These are phyloP conservation scores for Panus rudis DNA, from an alignment of 768 basidiomycete genomes.

Conservation along the genomic window DNA sequence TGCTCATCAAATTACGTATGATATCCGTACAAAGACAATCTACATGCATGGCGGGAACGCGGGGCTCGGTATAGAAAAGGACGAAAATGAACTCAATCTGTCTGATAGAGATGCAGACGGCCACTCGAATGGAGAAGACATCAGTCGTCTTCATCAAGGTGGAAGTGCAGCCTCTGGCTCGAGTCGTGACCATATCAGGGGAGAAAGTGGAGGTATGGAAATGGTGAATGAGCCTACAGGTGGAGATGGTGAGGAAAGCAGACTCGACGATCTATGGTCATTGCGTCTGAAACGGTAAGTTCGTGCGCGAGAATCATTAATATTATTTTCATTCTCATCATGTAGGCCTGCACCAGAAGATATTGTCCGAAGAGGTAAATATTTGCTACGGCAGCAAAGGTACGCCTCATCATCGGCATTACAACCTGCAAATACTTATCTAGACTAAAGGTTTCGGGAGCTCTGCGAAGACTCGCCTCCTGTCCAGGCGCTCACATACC, in stretches of 20 bases:
- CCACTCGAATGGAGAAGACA: conserved; percentile 1
- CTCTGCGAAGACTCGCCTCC: conserved; percentile 60
- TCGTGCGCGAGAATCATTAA: not conserved
- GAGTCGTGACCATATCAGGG: conserved; percentile 32
- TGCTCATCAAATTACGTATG: conserved; percentile 76
- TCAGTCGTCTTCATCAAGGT: not conserved
- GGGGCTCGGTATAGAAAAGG: conserved; percentile 30
- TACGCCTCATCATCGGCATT: no score
- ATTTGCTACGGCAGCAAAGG: conserved; percentile 68
- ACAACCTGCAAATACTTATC: not conserved
- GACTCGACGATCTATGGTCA: conserved; percentile 76
- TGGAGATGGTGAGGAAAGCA: conserved; percentile 11
- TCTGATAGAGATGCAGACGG: not conserved
- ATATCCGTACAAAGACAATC: conserved; percentile 43
- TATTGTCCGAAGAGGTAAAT: conserved; percentile 56
- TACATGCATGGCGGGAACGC: conserved; percentile 78
- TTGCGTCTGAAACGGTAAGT: conserved; percentile 61
- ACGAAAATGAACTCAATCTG: not conserved
- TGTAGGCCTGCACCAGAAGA: conserved; percentile 55
- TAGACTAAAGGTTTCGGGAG: conserved; percentile 58
- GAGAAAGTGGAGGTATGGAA: conserved; percentile 10
- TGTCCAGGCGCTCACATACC: conserved; percentile 62
- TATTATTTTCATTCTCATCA: not conserved
- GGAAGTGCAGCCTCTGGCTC: conserved; percentile 53
- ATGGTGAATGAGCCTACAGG: conserved; percentile 19